Percentiles rank a stretch among this genome's conserved stretches.
Evolutionary conservation across 345 rosid genomes (phyloP).

Genomic region (Eucalyptus curtisii): DNA sequence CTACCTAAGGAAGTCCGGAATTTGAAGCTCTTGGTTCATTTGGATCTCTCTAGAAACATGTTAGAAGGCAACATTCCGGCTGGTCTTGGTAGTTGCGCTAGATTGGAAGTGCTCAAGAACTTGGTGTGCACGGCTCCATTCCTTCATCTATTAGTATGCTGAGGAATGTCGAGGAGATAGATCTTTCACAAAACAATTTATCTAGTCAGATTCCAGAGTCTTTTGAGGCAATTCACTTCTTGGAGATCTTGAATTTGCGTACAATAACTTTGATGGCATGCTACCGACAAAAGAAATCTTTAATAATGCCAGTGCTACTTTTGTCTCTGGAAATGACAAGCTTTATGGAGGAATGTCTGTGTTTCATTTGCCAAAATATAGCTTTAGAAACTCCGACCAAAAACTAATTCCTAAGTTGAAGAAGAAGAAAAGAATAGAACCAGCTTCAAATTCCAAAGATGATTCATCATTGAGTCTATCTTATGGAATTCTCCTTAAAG

Average conservation of each 20-base stretch:
- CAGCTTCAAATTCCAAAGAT: not conserved
- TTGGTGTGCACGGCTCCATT: conserved; percentile 2
- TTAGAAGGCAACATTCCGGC: conserved; percentile 6
- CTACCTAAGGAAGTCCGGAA: not conserved
- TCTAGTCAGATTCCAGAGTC: conserved; percentile 3
- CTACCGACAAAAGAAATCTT: conserved; percentile 5
- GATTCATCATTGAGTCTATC: not conserved
- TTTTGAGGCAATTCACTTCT: not conserved
- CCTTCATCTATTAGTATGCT: not conserved
- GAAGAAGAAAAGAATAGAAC: not conserved
- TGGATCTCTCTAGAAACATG: not conserved
- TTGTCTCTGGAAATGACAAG: not conserved
- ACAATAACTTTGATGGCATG: conserved; percentile 2
- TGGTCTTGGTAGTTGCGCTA: not conserved
- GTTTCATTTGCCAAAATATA: not conserved
- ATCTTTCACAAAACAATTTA: conserved; percentile 16
- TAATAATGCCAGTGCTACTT: not conserved
- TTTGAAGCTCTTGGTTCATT: not conserved
- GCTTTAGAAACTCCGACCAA: too few species aligned
- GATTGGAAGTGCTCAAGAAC: not conserved
- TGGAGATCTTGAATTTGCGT: conserved; percentile 1
- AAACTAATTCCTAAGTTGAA: not conserved
- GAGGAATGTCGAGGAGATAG: not conserved
- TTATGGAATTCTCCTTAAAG: not conserved
- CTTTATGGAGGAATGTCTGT: not conserved